Conservation (phyloP, 306 rosid species). For the Canavalia gladiata region DNA sequence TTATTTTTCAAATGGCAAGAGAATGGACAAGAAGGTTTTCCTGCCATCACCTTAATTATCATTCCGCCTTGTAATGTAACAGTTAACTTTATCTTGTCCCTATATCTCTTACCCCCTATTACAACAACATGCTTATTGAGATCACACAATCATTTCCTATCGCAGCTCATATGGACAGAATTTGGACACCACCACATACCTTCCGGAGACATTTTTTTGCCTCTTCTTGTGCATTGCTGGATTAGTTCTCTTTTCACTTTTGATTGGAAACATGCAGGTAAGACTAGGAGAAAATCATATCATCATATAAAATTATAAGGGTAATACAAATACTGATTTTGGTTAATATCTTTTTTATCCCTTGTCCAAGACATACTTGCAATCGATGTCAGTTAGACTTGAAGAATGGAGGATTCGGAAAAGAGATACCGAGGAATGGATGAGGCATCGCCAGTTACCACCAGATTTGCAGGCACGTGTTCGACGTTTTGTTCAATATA, state of each 20-base stretch:
- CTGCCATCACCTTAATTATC: too few relatives aligned
- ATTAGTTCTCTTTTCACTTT: slow-evolving; percentile 68
- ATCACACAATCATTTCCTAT: slow-evolving; percentile 5
- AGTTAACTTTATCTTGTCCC: too few relatives aligned
- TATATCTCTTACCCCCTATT: neutral
- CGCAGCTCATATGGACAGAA: slow-evolving; percentile 80
- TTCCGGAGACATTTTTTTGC: slow-evolving; percentile 80
- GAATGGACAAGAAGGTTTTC: too few relatives aligned
- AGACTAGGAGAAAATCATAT: neutral
- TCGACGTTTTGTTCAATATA: slow-evolving; percentile 79
- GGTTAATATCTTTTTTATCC: neutral
- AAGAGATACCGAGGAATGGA: slow-evolving; percentile 94
- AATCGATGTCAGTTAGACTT: slow-evolving; percentile 77
- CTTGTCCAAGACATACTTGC: slow-evolving; percentile 72
- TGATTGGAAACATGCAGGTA: slow-evolving; percentile 98
- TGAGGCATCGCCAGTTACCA: slow-evolving; percentile 93
- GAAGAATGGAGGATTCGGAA: slow-evolving; percentile 92
- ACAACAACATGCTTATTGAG: neutral
- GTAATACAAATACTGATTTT: slow-evolving; percentile 41
- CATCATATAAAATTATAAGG: neutral
- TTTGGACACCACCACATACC: slow-evolving; percentile 75
- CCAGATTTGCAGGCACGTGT: slow-evolving; percentile 78
- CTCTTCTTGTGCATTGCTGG: slow-evolving; percentile 72
- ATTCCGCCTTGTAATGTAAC: too few relatives aligned
- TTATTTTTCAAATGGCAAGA: too few relatives aligned